Conservation (phyloP, 1,284 basidiomycete genomes). For the Puccinia hordei region DNA sequence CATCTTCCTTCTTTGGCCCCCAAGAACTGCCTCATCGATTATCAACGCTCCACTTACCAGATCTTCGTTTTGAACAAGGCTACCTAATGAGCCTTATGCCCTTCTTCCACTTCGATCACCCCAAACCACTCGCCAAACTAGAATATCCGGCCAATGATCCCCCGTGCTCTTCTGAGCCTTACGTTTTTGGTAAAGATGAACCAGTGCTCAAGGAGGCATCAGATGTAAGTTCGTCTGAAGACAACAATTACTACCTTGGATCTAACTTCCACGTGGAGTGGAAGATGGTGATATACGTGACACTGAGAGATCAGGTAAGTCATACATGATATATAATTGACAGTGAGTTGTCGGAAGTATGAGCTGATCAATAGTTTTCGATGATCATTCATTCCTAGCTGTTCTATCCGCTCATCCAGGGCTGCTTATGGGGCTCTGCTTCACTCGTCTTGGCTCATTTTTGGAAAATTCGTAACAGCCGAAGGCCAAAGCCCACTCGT, state of each 20-base stretch:
- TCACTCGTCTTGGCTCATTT: conserved; percentile 23
- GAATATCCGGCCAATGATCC: background rate
- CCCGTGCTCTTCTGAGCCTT: background rate
- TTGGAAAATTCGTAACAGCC: background rate
- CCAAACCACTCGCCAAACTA: background rate
- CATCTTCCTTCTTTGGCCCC: conserved; percentile 25
- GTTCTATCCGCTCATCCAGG: conserved; percentile 38
- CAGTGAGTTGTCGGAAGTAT: background rate
- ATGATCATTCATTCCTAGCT: background rate
- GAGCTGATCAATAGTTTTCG: background rate
- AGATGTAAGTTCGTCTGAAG: background rate
- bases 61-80: conserved; percentile 47
- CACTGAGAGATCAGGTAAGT: conserved; percentile 45
- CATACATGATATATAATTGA: background rate
- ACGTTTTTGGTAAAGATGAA: conserved; percentile 3
- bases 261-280: conserved; percentile 41
- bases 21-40: conserved; percentile 11
- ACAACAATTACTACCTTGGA: conserved; percentile 35
- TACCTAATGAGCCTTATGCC: conserved; percentile 44
- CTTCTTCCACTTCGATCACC: conserved; percentile 35
- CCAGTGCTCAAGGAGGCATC: no score
- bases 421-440: conserved; percentile 41
- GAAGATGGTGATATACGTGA: conserved; percentile 36
- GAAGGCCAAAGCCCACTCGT: background rate
- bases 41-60: conserved; percentile 21